phyloP scores from a whole-genome alignment of 805 yeast species.

The Sungouiozyma intestinalis region DNA sequence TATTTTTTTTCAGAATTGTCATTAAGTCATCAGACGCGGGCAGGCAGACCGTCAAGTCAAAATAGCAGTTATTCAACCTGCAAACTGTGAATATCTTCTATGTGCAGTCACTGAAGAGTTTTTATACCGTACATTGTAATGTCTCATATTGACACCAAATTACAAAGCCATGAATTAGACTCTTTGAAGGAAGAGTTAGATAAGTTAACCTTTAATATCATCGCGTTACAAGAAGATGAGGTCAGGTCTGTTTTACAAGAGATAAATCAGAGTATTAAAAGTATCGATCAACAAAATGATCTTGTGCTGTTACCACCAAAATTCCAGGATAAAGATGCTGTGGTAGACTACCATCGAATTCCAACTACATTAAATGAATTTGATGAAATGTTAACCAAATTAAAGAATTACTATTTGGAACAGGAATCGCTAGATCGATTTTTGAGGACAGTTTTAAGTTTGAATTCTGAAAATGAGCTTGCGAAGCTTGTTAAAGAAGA shows the following conservation, averaged over 20 bases:
- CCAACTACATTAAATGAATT: constrained; percentile 13
- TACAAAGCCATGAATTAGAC: constrained; percentile 5
- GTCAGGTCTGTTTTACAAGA: constrained; percentile 12
- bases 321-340: not conserved
- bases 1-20: not conserved
- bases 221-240: constrained; percentile 16
- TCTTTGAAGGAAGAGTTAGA: constrained; percentile 11
- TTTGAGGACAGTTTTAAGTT: constrained; percentile 21
- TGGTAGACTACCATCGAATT: constrained; percentile 12
- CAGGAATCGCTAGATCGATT: constrained; percentile 26
- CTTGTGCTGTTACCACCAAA: constrained; percentile 7
- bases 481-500: constrained; percentile 7
- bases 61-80: too few species aligned
- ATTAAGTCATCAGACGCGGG: too few species aligned
- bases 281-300: constrained; percentile 16
- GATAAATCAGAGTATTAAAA: constrained; percentile 14
- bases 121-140: too few species aligned
- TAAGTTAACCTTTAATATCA: constrained; percentile 9
- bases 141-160: not conserved
- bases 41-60: too few species aligned
- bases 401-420: constrained; percentile 22
- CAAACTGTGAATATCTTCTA: too few species aligned
- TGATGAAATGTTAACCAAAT: constrained; percentile 13
- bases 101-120: too few species aligned
- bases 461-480: constrained; percentile 6